These are phyloP conservation scores for Pythium sukuiense DNA, from an alignment of 352 stramenopile genomes.

Conservation along the genomic window DNA sequence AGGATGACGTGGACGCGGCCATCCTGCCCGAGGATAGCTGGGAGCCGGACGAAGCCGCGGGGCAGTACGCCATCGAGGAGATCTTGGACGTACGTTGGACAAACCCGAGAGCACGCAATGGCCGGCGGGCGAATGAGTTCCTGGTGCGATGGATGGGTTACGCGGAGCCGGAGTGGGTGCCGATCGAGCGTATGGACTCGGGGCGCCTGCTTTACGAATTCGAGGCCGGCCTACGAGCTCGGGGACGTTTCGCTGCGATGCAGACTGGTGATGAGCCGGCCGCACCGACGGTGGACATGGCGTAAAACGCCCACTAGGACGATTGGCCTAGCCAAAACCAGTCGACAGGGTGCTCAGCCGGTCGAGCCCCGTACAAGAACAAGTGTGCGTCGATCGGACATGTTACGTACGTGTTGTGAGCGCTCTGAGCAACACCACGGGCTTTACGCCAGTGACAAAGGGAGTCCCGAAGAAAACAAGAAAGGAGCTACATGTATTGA, in stretches of 20 bases:
- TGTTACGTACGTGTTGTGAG: too few relatives aligned
- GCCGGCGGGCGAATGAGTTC: background rate
- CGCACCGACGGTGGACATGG: background rate
- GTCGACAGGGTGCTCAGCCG: too few relatives aligned
- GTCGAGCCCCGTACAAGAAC: too few relatives aligned
- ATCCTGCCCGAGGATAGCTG: conserved; percentile 27
- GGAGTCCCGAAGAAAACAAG: too few relatives aligned
- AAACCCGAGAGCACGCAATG: background rate
- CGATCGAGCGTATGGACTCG: conserved; percentile 5
- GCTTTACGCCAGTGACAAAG: too few relatives aligned
- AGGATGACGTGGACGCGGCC: conserved; percentile 19
- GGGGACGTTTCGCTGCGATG: conserved; percentile 11
- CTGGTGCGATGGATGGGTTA: conserved; percentile 11
- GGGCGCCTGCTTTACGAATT: conserved; percentile 21
- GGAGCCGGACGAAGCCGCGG: background rate
- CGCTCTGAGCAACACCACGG: too few relatives aligned
- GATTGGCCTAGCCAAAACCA: too few relatives aligned
- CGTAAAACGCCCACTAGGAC: background rate
- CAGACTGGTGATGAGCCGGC: background rate
- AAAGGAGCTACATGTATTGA: too few relatives aligned
- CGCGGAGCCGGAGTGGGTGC: conserved; percentile 8
- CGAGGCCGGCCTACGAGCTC: conserved; percentile 7
- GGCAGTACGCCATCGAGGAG: conserved; percentile 18
- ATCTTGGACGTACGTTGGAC: conserved; percentile 16
- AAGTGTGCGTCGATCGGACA: too few relatives aligned